These are phyloP conservation scores for Trichoderma pleuroti DNA, from an alignment of 2,329 filamentous ascomycete genomes.

Conservation along the genomic window DNA sequence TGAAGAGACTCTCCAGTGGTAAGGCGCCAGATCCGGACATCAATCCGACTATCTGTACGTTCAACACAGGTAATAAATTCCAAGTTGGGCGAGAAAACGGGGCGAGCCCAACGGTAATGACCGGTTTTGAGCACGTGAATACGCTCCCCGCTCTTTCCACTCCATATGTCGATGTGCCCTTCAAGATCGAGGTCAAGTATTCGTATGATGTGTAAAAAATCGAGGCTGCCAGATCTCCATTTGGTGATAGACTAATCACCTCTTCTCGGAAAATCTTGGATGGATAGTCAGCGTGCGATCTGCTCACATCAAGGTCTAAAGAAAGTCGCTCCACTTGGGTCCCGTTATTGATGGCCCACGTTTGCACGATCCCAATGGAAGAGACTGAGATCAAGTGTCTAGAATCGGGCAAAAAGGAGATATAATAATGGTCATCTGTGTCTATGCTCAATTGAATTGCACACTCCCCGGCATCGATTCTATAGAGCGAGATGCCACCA, in stretches of 20 bases:
- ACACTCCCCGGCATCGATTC: neutral
- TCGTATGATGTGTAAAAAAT: too few species aligned
- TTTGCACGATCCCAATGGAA: neutral
- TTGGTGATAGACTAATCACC: neutral
- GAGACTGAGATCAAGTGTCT: neutral
- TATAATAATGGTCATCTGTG: accelerated
- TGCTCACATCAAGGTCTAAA: neutral
- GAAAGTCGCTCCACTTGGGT: neutral
- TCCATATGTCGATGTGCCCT: neutral
- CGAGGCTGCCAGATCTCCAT: neutral
- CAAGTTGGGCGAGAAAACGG: neutral
- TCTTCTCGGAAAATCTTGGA: neutral
- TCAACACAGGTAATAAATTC: neutral
- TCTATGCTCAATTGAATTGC: neutral
- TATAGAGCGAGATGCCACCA: neutral
- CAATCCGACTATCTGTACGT: neutral
- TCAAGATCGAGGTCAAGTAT: too few species aligned
- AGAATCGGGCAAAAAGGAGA: neutral
- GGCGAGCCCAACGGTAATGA: accelerated
- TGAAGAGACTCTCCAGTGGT: neutral
- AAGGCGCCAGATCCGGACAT: neutral
- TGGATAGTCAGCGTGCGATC: neutral
- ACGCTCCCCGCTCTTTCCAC: neutral
- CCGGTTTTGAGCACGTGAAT: neutral
- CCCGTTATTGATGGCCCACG: neutral